Base-by-base conservation (phyloP, 2,329 filamentous ascomycete species). In the Cryphonectria naterciae region DNA sequence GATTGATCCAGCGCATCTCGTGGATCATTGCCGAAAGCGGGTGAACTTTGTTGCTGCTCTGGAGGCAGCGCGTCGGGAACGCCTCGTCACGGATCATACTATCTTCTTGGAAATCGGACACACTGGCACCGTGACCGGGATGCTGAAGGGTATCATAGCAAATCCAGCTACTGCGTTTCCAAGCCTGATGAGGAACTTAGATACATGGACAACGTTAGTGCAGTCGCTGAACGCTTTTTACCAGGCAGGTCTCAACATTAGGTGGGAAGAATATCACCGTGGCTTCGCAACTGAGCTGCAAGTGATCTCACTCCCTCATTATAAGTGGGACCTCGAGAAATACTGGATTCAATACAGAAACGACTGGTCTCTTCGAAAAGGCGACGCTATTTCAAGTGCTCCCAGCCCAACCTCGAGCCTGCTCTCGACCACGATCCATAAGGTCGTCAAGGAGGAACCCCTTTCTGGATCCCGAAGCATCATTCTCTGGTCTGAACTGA, bases 261-360 rank as follows among this genome's bases (percentile, higher is more conserved):
- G 39, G 4, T 70, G 69, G 65, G 17, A 65, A 2, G 65, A 68
- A 37, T 70, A 70, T 10, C 65, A 68, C 15, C 39, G 58, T 25
- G 60, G 62, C 37, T 68, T 68, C 35, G 6, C 60, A 35, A 37
- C 37, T 17, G 32, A n/a, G 17, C 46, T 56, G 37, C 35, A 43
- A 15, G 69, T 70, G 4, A 62, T 70, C 7, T 37, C 10, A 1
- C n/a, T 70, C 17, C 69, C 69, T n/a, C 43, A 46, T n/a, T 70
- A 70, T 22, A 64, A 39, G 35, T 70, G 69, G 69, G 69, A 70
- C 22, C 65, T 70, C 8, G 46, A 70, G 28, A 49, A 68, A 1
- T 70, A 68, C 49, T 70, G 69, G 69, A 70, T 70, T 5, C 69
- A 68, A 52, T 70, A 70, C 28, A 60, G 62, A 22, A 68, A 70